Conservation (phyloP, 2,329 filamentous ascomycete species). For the Claviceps digitariae region DNA sequence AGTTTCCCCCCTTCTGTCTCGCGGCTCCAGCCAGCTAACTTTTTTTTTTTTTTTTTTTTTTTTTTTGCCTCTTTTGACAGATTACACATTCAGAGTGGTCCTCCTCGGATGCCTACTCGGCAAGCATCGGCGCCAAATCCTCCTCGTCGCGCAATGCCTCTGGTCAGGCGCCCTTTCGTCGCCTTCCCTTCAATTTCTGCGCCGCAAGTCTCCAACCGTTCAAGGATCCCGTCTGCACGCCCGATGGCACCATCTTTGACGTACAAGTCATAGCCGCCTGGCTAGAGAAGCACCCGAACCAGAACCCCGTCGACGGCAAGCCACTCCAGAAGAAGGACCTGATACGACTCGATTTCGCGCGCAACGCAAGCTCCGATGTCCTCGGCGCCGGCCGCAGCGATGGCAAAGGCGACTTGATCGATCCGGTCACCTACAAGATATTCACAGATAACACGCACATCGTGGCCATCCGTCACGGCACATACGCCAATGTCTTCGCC, state of each 20-base stretch:
- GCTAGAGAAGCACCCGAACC: slow-evolving; percentile 77
- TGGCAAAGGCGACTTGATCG: slow-evolving; percentile 67
- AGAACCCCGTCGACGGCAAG: slow-evolving; percentile 77
- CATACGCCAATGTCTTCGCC: slow-evolving; percentile 87
- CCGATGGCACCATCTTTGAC: slow-evolving; percentile 81
- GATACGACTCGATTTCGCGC: slow-evolving; percentile 80
- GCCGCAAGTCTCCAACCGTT: slow-evolving; percentile 92
- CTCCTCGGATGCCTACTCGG: slow-evolving; percentile 76
- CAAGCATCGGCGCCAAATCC: slow-evolving; percentile 38
- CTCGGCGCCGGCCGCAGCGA: slow-evolving; percentile 34
- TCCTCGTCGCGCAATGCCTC: slow-evolving; percentile 22
- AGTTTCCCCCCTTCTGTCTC: neutral
- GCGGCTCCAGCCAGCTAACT: neutral
- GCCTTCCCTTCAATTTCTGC: slow-evolving; percentile 96
- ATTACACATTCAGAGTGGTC: slow-evolving; percentile 99
- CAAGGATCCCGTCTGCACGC: slow-evolving; percentile 83
- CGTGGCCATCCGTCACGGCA: slow-evolving; percentile 66
- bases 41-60: too few species aligned
- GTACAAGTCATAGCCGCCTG: slow-evolving; percentile 87
- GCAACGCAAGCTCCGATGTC: slow-evolving; percentile 60
- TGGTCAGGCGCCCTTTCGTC: slow-evolving; percentile 53
- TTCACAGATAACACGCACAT: slow-evolving; percentile 98
- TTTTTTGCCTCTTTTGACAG: slow-evolving; percentile 14
- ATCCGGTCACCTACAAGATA: slow-evolving; percentile 94
- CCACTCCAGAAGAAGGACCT: slow-evolving; percentile 70